Base-by-base conservation (phyloP, 2,329 filamentous ascomycete species). In the Amauroascus verrucosus region DNA sequence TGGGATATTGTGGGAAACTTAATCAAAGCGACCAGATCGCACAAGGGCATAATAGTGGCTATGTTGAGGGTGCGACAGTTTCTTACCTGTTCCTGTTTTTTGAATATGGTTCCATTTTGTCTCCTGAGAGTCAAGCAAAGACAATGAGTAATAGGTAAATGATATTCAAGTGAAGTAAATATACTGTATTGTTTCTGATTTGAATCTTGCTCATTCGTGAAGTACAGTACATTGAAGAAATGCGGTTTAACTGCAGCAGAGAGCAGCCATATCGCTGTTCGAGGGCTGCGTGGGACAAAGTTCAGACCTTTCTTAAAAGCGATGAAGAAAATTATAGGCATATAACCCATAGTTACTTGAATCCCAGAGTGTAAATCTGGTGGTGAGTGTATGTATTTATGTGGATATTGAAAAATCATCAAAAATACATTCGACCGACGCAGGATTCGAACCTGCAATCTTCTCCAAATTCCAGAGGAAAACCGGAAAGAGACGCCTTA, bases 371-470 rank as follows among this genome's bases (percentile, higher is more conserved):
- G n/a, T n/a, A n/a, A n/a, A n/a, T n/a, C n/a, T n/a, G n/a, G n/a
- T n/a, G n/a, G n/a, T n/a, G n/a, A n/a, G n/a, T n/a, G n/a, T n/a
- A n/a, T n/a, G n/a, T n/a, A n/a, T n/a, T n/a, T n/a, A n/a, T n/a
- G n/a, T n/a, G n/a, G n/a, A n/a, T n/a, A n/a, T n/a, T n/a, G n/a
- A n/a, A n/a, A n/a, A 9, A 30, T 30, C 26, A 30, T 5, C 4
- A 30, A 30, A 9, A 30, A 30, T 9, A 30, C 26, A 30, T 30
- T 30, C 54, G 56, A 58, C 54, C 56, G 54, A 56, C 56, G 56
- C 56, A 58, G 56, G 56, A 56, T 53, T 58, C 56, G 56, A 58
- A 58, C 56, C 56, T 58, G 56, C 56, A 56, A 58, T 58, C 56
- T 56, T 56, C 54, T 54, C 54, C 51, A 56, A 40, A 33, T 51